These are phyloP conservation scores for Aspergillus transmontanensis DNA, from an alignment of 2,329 filamentous ascomycete genomes.

Conservation along the genomic window DNA sequence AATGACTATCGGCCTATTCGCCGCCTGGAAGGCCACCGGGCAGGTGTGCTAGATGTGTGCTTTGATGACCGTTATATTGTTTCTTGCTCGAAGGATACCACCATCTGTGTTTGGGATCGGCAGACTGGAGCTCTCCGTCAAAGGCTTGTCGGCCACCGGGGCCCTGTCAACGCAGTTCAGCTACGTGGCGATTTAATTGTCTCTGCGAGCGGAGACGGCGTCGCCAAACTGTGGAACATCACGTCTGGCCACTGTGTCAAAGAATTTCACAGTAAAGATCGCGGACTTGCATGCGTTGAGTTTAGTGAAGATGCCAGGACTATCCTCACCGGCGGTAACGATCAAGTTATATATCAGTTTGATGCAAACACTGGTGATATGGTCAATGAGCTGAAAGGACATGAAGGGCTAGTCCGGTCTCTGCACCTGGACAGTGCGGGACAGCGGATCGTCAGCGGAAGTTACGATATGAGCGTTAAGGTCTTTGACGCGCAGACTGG, in stretches of 20 bases:
- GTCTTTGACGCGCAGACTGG: slow-evolving; percentile 88
- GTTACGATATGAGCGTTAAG: slow-evolving; percentile 94
- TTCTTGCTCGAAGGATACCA: slow-evolving; percentile 94
- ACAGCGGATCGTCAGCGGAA: slow-evolving; percentile 83
- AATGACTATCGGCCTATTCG: slow-evolving; percentile 77
- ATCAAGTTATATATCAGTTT: slow-evolving; percentile 94
- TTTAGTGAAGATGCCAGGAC: slow-evolving; percentile 94
- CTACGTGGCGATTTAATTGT: slow-evolving; percentile 90
- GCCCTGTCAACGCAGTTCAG: slow-evolving; percentile 95
- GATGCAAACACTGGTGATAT: slow-evolving; percentile 88
- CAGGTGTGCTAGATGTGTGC: slow-evolving; percentile 89
- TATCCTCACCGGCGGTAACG: slow-evolving; percentile 91
- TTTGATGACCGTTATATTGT: slow-evolving; percentile 92
- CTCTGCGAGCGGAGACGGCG: slow-evolving; percentile 89
- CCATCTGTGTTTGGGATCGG: slow-evolving; percentile 93
- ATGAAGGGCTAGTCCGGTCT: slow-evolving; percentile 82
- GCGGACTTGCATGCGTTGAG: slow-evolving; percentile 92
- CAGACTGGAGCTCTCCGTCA: slow-evolving; percentile 73
- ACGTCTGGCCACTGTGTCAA: slow-evolving; percentile 84
- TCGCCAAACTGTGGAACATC: slow-evolving; percentile 94
- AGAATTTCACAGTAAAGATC: slow-evolving; percentile 86
- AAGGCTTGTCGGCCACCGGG: slow-evolving; percentile 80
- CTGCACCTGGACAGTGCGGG: slow-evolving; percentile 88
- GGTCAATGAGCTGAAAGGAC: slow-evolving; percentile 77
- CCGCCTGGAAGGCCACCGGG: slow-evolving; percentile 75